Base-by-base conservation (phyloP, 73 alveolate species). In the Paramecium sexaurelia region DNA sequence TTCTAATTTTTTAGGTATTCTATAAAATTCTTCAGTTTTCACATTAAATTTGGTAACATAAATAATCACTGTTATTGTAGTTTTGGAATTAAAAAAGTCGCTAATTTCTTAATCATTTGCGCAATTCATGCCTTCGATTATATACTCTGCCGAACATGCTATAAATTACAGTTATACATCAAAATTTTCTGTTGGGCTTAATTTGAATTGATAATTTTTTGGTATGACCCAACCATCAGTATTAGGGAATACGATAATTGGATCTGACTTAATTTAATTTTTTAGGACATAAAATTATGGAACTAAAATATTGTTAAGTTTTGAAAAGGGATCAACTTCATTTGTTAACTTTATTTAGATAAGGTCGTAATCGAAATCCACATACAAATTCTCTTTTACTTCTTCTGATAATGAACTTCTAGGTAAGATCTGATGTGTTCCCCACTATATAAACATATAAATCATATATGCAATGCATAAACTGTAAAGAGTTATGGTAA, bases 61-160 rank as follows among this genome's bases (percentile, higher is more conserved):
- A 2, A 61, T 32, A 26, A 61, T 7, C 9, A 61, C 83, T 26
- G 83, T 26, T 4, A 61, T 61, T 11, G 83, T 61, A 8, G 83
- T 61, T 26, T 61, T 61, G 7, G 83, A 61, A 61, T 61, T 61
- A 61, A 61, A 61, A 24, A 61, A 61, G n/a, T 61, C 9, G 7
- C 83, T 61, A 10, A 61, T 61, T 61, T 61, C 83, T 29, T 61
- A 15, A 61, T 61, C 83, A 26, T 15, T 61, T 61, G 83, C 83
- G 26, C 83, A 61, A 29, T 17, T 61, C 83, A 61, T 61, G 3
- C 83, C 83, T 29, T 26, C 39, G 11, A 61, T 61, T 29, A 61
- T 61, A 11, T 29, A 61, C 7, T 61, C 83, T 61, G 83, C 20
- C 1, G 41, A 61, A 32, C 83, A 61, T 61, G 83, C 83, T 61